Evolutionary conservation across 805 yeast genomes (phyloP), one percentile per base, ranked within the genome.

Genomic region (Saccharomycodes ludwigii): DNA sequence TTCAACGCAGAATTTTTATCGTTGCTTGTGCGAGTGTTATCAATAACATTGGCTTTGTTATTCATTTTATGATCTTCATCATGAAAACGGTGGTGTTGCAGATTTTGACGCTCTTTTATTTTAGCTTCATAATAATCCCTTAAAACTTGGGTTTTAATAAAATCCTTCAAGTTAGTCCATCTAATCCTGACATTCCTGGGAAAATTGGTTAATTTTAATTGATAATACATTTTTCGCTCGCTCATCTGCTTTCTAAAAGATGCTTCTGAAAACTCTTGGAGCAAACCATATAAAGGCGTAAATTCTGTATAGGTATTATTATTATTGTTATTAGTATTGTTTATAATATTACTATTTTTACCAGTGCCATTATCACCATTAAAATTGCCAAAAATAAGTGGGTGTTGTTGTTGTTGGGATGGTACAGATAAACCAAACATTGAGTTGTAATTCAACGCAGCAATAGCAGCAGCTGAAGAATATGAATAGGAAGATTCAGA

Each of bases 151-250:
- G 26, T 34, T 31, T 58, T 52, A 9, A 61, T 43, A 25, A 48
- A 52, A 37, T 61, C 66, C 39, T 59, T 59, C 12, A 61, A 32
- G 2, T 55, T 53, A 10, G 50, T 54, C 65, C 65, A 61, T 33
- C 53, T 46, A 6, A 53, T 37, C 29, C 51, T 50, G 7, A 50
- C 48, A 34, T 33, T 51, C 28, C 40, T 42, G 19, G 58, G 58
- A 37, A 53, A 53, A 33, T 51, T 48, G 13, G 38, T 38, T 24
- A 53, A 27, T 30, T 44, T 45, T 21, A 53, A 30, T 35, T 53
- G 58, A 36, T 41, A 25, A n/a, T 25, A 47, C 58, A 53, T 53
- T 13, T 49, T 47, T 30, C 57, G 43, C 11, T 49, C 44, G 9
- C 55, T 50, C 58, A 53, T 53, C 37, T 53, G 58, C 30, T 42